A percentile compares a stretch with the other conserved stretches of the same genome.
phyloP scores from a whole-genome alignment of 768 basidiomycete species.

The Vararia minispora region DNA sequence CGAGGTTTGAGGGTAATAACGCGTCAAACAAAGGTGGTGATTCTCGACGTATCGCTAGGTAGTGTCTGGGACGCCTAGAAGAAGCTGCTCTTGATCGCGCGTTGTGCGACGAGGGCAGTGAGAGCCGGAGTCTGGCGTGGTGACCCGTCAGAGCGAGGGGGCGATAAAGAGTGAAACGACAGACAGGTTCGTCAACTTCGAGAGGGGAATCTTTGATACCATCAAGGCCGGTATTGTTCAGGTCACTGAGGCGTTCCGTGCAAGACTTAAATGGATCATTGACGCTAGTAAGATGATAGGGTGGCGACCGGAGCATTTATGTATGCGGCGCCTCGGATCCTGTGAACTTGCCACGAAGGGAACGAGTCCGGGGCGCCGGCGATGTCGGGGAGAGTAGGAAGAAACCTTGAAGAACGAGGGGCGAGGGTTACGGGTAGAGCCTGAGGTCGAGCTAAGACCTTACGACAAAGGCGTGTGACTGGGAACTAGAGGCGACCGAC shows the following conservation, averaged over 20 bases:
- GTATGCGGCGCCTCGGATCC: slow-evolving; percentile 69
- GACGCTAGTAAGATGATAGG: slow-evolving; percentile 3
- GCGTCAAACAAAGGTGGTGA: slow-evolving; percentile 75
- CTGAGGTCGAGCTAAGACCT: no score
- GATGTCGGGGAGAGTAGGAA: slow-evolving; percentile 2
- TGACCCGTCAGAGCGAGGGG: background rate
- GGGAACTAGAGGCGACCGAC: no score
- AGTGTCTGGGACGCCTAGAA: slow-evolving; percentile 80
- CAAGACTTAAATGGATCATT: slow-evolving; percentile 53
- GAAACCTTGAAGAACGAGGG: slow-evolving; percentile 79
- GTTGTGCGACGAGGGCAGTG: slow-evolving; percentile 52
- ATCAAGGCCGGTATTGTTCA: slow-evolving; percentile 65
- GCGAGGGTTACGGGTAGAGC: slow-evolving; percentile 67
- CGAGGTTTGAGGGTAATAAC: slow-evolving; percentile 13
- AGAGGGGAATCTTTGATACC: slow-evolving; percentile 72
- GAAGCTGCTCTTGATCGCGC: slow-evolving; percentile 62
- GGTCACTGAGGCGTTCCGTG: slow-evolving; percentile 67
- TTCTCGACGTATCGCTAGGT: slow-evolving; percentile 62
- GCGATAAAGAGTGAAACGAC: slow-evolving; percentile 15
- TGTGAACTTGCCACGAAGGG: slow-evolving; percentile 50
- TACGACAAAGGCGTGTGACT: no score
- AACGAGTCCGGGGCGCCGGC: background rate
- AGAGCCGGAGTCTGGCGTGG: slow-evolving; percentile 44
- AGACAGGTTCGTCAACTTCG: slow-evolving; percentile 54
- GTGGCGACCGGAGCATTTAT: slow-evolving; percentile 20